Percentiles rank a stretch among this genome's conserved stretches.
Evolutionary conservation across 1,284 basidiomycete genomes (phyloP).

Genomic region (Ceratobasidium sp.): DNA sequence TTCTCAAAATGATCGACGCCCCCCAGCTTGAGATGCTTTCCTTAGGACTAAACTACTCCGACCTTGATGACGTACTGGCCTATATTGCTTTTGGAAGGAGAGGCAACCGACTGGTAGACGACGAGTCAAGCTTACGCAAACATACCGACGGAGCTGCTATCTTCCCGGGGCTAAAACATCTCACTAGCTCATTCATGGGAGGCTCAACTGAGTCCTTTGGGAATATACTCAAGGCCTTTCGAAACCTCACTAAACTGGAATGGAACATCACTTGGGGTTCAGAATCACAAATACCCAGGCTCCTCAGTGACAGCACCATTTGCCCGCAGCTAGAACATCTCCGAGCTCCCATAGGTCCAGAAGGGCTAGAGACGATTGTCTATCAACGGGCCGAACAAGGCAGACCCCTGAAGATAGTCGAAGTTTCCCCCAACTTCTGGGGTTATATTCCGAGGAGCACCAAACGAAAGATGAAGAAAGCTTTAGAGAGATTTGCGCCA

Average conservation of each 20-base stretch:
- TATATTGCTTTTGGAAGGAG: slow-evolving; percentile 7
- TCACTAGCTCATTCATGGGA: background rate
- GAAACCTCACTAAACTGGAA: background rate
- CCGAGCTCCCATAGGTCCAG: background rate
- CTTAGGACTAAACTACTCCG: background rate
- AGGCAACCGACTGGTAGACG: background rate
- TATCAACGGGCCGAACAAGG: background rate
- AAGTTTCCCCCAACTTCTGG: background rate
- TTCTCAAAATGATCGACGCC: slow-evolving; percentile 33
- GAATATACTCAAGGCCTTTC: background rate
- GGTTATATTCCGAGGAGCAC: background rate
- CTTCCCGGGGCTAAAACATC: slow-evolving; percentile 19
- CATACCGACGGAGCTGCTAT: slow-evolving; percentile 4
- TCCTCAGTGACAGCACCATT: background rate
- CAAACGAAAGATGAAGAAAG: background rate
- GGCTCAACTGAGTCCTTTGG: background rate
- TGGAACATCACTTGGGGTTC: background rate
- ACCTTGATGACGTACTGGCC: background rate
- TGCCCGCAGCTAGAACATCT: slow-evolving; percentile 12
- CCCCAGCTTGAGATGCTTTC: slow-evolving; percentile 20
- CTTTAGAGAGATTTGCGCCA: background rate
- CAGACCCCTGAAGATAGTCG: background rate
- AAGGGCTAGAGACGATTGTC: background rate
- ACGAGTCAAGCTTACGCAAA: background rate
- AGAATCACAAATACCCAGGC: background rate